Evolutionary conservation across 2,329 filamentous ascomycete species (phyloP).

Genomic region (Cytospora mali): DNA sequence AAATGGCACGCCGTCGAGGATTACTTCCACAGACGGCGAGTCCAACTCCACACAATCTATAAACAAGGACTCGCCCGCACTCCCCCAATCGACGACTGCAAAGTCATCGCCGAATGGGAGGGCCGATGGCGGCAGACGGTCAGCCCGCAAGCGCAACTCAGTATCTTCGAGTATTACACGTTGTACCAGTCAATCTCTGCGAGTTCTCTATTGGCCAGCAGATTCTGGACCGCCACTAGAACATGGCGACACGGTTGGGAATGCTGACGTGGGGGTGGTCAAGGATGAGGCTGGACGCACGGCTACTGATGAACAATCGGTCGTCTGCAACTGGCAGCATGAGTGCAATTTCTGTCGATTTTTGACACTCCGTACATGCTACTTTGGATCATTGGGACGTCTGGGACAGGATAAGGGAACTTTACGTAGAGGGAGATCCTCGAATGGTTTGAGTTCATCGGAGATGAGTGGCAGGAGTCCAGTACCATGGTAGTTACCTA

Average conservation of each 20-base stretch:
- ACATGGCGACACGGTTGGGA: not conserved
- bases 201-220: not conserved
- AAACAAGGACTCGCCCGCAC: too few species aligned
- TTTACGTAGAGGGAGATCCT: not conserved
- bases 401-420: not conserved
- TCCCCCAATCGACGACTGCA: not conserved
- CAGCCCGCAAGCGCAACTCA: not conserved
- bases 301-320: too few species aligned
- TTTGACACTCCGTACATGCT: not conserved
- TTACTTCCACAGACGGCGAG: too few species aligned
- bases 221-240: too few species aligned
- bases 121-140: not conserved
- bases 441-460: not conserved
- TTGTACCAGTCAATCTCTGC: not conserved
- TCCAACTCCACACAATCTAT: too few species aligned
- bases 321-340: not conserved
- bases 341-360: not conserved
- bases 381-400: not conserved
- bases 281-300: too few species aligned
- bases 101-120: too few species aligned
- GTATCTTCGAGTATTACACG: too few species aligned
- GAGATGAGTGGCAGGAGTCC: not conserved
- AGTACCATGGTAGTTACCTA: not conserved
- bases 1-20: too few species aligned
- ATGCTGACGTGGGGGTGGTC: not conserved